phyloP scores from a whole-genome alignment of 2,329 filamentous ascomycete genomes.

The Monilinia aucupariae region DNA sequence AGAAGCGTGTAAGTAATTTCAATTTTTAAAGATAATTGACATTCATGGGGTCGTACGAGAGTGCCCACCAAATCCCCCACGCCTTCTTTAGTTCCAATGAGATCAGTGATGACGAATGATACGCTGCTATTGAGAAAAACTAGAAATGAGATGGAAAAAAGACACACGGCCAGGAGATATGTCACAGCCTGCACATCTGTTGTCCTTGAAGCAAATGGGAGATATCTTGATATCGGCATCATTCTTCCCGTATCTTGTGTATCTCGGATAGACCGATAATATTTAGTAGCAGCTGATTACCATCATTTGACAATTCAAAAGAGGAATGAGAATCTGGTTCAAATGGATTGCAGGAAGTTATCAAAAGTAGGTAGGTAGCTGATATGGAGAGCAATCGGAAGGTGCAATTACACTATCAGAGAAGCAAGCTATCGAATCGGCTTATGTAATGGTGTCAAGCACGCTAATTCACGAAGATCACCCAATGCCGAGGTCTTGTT shows the following conservation, averaged over 20 bases:
- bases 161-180: constrained; percentile 74
- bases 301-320: background rate
- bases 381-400: background rate
- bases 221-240: constrained; percentile 28
- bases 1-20: constrained; percentile 12
- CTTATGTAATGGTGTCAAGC: background rate
- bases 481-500: background rate
- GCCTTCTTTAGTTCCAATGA: constrained; percentile 65
- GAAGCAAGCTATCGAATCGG: background rate
- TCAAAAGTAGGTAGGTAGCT: background rate
- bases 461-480: background rate
- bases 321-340: background rate
- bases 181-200: constrained; percentile 59
- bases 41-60: constrained; percentile 38
- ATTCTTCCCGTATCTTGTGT: constrained; percentile 7
- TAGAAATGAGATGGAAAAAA: constrained; percentile 84
- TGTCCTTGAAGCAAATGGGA: constrained; percentile 55
- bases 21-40: background rate
- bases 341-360: background rate
- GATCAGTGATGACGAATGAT: constrained; percentile 78
- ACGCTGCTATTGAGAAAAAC: constrained; percentile 83
- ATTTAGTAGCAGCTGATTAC: background rate
- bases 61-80: constrained; percentile 81
- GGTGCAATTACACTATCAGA: background rate
- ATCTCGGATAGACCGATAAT: constrained; percentile 1